A percentile compares a stretch with the other conserved stretches of the same genome.
phyloP scores from a whole-genome alignment of 176 grass and related monocot species.

The Avena sativa region DNA sequence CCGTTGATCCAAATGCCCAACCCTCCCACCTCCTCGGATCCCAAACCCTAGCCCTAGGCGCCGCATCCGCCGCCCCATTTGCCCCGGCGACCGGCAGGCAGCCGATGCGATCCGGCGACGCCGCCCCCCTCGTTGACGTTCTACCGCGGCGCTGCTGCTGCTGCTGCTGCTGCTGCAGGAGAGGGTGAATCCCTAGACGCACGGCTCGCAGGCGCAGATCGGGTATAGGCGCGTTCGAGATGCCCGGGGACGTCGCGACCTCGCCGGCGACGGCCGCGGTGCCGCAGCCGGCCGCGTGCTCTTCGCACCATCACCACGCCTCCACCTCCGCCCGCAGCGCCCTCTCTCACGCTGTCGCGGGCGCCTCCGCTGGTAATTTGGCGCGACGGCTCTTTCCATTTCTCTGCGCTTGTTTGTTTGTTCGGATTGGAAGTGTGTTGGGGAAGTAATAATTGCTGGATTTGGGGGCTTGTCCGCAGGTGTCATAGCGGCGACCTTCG shows the following conservation, averaged over 20 bases:
- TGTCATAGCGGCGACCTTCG: conserved; percentile 90
- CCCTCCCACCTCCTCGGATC: conserved; percentile 30
- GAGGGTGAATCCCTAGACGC: background rate
- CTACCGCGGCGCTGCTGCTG: background rate
- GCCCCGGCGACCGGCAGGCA: conserved; percentile 16
- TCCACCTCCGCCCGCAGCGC: conserved; percentile 50
- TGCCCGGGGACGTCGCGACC: conserved; percentile 57
- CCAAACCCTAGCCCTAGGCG: conserved; percentile 44
- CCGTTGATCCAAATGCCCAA: background rate
- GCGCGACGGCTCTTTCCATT: background rate
- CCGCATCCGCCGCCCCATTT: background rate
- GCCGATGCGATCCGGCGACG: conserved; percentile 48
- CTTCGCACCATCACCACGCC: conserved; percentile 28
- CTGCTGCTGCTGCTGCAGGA: background rate
- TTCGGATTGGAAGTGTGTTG: background rate
- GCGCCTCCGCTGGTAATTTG: conserved; percentile 80
- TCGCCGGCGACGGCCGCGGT: conserved; percentile 38
- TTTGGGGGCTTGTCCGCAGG: conserved; percentile 54
- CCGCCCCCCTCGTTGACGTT: background rate
- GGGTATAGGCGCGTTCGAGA: conserved; percentile 21
- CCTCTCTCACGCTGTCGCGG: conserved; percentile 71
- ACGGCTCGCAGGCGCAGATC: conserved; percentile 17
- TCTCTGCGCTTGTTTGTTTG: background rate
- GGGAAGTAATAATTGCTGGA: conserved; percentile 1
- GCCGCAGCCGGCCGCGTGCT: conserved; percentile 2